Conservation (phyloP, 176 grass and related monocot genomes). For the Alopecurus myosuroides region DNA sequence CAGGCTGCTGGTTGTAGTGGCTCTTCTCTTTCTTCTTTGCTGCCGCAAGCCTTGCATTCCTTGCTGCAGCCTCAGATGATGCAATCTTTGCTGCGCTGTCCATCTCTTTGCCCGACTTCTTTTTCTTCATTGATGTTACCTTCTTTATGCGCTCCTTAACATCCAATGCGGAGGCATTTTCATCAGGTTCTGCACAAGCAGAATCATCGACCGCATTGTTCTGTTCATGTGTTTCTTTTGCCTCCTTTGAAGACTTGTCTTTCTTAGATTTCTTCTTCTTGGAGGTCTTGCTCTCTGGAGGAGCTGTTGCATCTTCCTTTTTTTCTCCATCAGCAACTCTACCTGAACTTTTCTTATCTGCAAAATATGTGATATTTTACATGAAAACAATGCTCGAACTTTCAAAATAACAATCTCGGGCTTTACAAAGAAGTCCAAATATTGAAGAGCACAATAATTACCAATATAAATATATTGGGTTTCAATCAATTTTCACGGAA, state of each 20-base stretch:
- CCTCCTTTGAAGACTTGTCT: conserved; percentile 61
- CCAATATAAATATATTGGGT: not conserved
- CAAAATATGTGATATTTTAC: not conserved
- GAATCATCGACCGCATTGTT: conserved; percentile 17
- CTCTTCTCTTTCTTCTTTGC: conserved; percentile 98
- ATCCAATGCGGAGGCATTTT: conserved; percentile 43
- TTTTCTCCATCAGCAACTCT: conserved; percentile 47
- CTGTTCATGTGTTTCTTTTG: conserved; percentile 44
- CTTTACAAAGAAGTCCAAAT: not conserved
- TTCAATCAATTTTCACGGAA: not conserved
- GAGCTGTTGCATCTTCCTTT: conserved; percentile 38
- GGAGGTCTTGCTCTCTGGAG: conserved; percentile 56
- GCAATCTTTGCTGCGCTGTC: conserved; percentile 66
- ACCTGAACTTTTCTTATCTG: conserved; percentile 29
- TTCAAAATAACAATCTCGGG: not conserved
- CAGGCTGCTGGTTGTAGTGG: conserved; percentile 89
- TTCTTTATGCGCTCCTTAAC: conserved; percentile 86
- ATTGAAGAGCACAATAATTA: not conserved
- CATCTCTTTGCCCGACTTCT: conserved; percentile 85
- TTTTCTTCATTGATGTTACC: conserved; percentile 71
- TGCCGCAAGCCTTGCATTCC: conserved; percentile 60
- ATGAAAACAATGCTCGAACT: not conserved
- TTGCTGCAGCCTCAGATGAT: conserved; percentile 63
- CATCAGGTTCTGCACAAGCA: conserved; percentile 34
- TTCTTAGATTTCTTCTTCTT: conserved; percentile 96